These are phyloP conservation scores for Striga asiatica DNA, from an alignment of 257 asterid genomes.

Conservation along the genomic window DNA sequence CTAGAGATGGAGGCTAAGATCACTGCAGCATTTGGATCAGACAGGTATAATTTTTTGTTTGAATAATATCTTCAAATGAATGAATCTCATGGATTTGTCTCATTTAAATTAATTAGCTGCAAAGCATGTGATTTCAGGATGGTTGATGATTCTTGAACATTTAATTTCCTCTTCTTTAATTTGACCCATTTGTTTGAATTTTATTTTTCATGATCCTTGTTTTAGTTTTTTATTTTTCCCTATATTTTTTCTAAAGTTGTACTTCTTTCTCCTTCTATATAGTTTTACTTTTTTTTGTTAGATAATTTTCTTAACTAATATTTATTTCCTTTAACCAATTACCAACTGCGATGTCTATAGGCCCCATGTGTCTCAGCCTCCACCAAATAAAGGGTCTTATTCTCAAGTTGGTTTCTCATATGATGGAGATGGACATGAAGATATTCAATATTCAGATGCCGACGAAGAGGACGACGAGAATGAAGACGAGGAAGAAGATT, in stretches of 20 bases:
- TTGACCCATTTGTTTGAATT: background rate
- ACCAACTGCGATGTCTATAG: slow-evolving; percentile 26
- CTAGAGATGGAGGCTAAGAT: slow-evolving; percentile 88
- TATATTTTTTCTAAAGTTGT: background rate
- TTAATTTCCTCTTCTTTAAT: too few relatives aligned
- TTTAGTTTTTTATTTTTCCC: background rate
- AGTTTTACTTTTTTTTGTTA: background rate
- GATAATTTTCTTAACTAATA: background rate
- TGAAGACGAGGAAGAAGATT: slow-evolving; percentile 76
- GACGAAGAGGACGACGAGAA: slow-evolving; percentile 84
- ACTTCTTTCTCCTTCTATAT: too few relatives aligned
- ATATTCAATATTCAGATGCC: slow-evolving; percentile 50
- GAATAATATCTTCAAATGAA: background rate
- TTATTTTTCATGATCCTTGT: background rate
- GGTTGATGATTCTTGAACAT: background rate
- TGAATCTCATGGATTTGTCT: background rate
- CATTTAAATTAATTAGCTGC: background rate
- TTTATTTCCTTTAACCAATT: slow-evolving; percentile 7
- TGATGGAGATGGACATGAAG: slow-evolving; percentile 71
- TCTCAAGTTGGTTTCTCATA: slow-evolving; percentile 97
- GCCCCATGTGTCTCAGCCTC: slow-evolving; percentile 53
- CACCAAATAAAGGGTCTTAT: slow-evolving; percentile 72
- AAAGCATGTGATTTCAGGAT: background rate
- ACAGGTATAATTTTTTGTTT: slow-evolving; percentile 41
- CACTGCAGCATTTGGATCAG: slow-evolving; percentile 56